Base-by-base conservation (phyloP, 768 basidiomycete species). In the Lactifluus pinguis region DNA sequence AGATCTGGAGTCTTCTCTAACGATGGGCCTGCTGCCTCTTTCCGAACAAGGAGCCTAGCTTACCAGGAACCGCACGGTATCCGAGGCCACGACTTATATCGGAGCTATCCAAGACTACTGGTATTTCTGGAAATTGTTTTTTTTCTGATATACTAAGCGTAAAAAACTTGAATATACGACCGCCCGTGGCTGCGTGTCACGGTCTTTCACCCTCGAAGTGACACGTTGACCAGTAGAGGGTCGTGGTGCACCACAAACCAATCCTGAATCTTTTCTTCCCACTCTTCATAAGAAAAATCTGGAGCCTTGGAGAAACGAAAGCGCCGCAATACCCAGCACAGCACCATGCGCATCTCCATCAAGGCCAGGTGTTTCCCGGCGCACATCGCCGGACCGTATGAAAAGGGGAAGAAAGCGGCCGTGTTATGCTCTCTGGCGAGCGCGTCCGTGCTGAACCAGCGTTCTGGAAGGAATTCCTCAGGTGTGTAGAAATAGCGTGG, bases 401-500 rank as follows among this genome's bases (percentile, higher is more conserved):
- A 78, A 65, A 78, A 78, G 0, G 79, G 76, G 32, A 76, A 70
- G 61, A 77, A 78, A n/a, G 76, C 76, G 2, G 65, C 45, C 4
- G 69, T 49, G 56, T 75, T 65, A 62, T 69, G 70, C 39, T 52
- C 60, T 42, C 68, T 53, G 1, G 70, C n/a, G 0, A 34, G 21
- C 4, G 50, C 52, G 17, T 38, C 44, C 1, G 32, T 53, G 44
- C 36, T 55, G 17, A 54, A 36, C 63, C 63, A 65, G 29, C 63
- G 48, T 39, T 65, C 55, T 5, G 63, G 63, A 4, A 65, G n/a
- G 61, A 65, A 65, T 4, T 15, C 45, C 7, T 65, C 61, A 4
- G 63, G 63, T 2, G 13, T 44, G 42, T 56, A 39, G 51, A 65
- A 65, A 44, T 63, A 49, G 2, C 61, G 60, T 36, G 55, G 21